Conservation (phyloP, 2,329 filamentous ascomycete genomes). For the Phialemoniopsis sp. region DNA sequence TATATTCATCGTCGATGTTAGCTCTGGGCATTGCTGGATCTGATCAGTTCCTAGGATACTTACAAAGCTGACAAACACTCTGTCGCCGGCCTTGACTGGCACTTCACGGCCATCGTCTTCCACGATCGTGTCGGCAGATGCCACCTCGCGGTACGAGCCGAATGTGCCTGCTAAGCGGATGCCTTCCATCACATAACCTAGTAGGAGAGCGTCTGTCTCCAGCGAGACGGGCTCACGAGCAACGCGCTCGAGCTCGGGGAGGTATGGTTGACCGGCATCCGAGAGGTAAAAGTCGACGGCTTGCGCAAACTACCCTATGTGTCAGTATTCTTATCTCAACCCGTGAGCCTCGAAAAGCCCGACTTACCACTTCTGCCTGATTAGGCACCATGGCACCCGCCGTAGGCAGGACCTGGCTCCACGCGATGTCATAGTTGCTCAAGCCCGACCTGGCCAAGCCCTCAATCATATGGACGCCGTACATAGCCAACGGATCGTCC, state of each 20-base stretch:
- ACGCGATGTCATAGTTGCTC: constrained; percentile 62
- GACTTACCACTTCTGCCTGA: constrained; percentile 62
- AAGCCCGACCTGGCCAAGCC: constrained; percentile 60
- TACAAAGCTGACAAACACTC: constrained; percentile 62
- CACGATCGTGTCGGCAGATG: constrained; percentile 35
- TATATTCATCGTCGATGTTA: constrained; percentile 8
- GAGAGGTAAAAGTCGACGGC: constrained; percentile 70
- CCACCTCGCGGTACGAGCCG: constrained; percentile 54
- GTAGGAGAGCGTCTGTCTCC: constrained; percentile 58
- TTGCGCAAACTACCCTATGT: constrained; percentile 58
- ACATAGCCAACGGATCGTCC: constrained; percentile 53
- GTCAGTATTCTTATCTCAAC: constrained; percentile 4
- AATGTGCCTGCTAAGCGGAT: constrained; percentile 64
- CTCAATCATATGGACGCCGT: constrained; percentile 63
- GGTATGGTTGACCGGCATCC: constrained; percentile 46
- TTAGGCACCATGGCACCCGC: constrained; percentile 65
- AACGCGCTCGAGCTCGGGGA: constrained; percentile 57
- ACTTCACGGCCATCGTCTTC: constrained; percentile 50
- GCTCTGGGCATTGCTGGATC: too few species aligned
- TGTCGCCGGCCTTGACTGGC: constrained; percentile 49
- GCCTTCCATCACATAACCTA: constrained; percentile 69
- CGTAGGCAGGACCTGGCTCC: constrained; percentile 66
- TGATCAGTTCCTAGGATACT: too few species aligned
- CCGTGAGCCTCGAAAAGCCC: too few species aligned
- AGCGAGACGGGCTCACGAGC: constrained; percentile 49